Conservation (phyloP, 805 yeast genomes). For the Debaryomyces maramus region DNA sequence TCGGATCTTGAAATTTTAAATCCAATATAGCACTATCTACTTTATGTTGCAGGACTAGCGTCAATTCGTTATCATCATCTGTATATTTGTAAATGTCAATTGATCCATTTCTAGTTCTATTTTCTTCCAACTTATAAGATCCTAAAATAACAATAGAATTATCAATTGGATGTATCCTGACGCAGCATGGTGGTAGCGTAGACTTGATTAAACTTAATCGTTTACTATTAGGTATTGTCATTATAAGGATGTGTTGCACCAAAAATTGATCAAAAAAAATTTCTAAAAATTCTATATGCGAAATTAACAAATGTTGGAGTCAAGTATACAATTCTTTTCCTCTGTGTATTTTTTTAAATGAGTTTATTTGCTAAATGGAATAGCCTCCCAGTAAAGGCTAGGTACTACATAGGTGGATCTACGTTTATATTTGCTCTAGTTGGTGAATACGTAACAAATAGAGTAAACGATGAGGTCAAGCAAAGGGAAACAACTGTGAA, state of each 20-base stretch:
- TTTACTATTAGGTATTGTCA: conserved; percentile 13
- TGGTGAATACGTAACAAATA: conserved; percentile 40
- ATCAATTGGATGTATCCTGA: conserved; percentile 58
- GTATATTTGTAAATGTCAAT: conserved; percentile 41
- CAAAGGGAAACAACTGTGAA: conserved; percentile 31
- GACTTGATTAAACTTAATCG: conserved; percentile 40
- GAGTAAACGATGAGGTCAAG: conserved; percentile 36
- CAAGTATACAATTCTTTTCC: too few relatives aligned
- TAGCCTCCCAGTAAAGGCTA: conserved; percentile 39
- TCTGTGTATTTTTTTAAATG: too few relatives aligned
- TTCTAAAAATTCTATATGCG: too few relatives aligned
- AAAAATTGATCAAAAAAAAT: too few relatives aligned
- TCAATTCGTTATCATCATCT: conserved; percentile 14
- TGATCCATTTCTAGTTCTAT: conserved; percentile 64
- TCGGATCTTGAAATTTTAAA: conserved; percentile 62
- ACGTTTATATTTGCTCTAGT: conserved; percentile 39
- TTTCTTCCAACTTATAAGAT: conserved; percentile 69
- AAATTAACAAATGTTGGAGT: too few relatives aligned
- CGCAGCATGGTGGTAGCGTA: conserved; percentile 79
- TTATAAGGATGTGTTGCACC: conserved; percentile 1
- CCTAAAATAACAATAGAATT: conserved; percentile 60
- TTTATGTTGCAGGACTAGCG: conserved; percentile 18
- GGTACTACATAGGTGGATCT: conserved; percentile 42
- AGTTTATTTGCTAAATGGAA: conserved; percentile 39
- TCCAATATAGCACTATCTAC: conserved; percentile 74